Evolutionary conservation across 495 filamentous ascomycete genomes (phyloP).

Genomic region (Penicillium egyptiacum): DNA sequence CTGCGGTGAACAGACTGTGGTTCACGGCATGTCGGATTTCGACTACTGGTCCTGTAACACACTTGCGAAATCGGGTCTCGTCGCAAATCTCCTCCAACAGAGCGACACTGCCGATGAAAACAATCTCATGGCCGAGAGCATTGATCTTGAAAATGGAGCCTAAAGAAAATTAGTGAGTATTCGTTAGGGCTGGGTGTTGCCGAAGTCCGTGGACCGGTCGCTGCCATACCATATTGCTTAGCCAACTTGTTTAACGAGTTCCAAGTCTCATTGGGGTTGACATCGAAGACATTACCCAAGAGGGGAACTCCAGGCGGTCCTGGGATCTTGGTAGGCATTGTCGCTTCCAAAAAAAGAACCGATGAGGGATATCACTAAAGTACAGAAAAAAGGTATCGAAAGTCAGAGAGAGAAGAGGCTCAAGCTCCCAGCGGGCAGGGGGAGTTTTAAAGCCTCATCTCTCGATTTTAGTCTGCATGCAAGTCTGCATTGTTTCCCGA

Average conservation of each 20-base stretch:
- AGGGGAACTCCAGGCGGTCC: constrained; percentile 51
- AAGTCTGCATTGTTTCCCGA: constrained; percentile 15
- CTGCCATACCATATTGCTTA: constrained; percentile 59
- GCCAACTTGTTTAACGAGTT: constrained; percentile 61
- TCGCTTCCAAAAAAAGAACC: background rate
- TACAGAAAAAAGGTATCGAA: constrained; percentile 6
- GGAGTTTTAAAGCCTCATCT: constrained; percentile 17
- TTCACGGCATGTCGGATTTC: constrained; percentile 63
- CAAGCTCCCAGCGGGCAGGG: constrained; percentile 7
- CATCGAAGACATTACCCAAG: constrained; percentile 65
- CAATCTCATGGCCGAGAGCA: constrained; percentile 49
- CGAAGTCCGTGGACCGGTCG: background rate
- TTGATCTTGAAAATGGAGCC: constrained; percentile 73
- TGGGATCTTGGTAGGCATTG: constrained; percentile 27
- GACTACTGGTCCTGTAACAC: constrained; percentile 54
- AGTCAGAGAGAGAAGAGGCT: constrained; percentile 7
- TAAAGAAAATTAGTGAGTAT: constrained; percentile 14
- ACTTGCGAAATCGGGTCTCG: constrained; percentile 68
- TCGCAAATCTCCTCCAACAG: constrained; percentile 72
- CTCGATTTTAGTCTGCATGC: constrained; percentile 22
- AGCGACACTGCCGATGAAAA: constrained; percentile 55
- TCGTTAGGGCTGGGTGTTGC: constrained; percentile 12
- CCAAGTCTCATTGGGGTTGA: constrained; percentile 62
- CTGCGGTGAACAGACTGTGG: constrained; percentile 75
- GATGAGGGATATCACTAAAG: constrained; percentile 11